phyloP scores from a whole-genome alignment of 345 rosid species.

The Citrus trifoliata region DNA sequence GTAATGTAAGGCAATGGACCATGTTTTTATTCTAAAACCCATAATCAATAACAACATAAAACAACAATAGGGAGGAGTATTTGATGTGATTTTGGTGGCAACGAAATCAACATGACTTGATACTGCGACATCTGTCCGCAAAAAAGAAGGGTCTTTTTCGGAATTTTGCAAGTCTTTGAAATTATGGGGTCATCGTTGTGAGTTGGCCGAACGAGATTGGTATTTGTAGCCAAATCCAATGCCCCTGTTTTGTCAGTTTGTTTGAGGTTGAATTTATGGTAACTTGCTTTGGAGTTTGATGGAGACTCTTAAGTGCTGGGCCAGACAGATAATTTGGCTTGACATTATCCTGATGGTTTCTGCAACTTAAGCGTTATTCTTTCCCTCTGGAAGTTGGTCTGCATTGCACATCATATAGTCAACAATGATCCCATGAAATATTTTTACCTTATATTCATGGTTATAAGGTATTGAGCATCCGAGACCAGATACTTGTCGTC shows the following conservation, averaged over 20 bases:
- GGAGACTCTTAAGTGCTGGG: neutral
- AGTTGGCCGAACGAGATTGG: neutral
- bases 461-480: no score
- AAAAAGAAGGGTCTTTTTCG: neutral
- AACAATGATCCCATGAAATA: neutral
- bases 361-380: no score
- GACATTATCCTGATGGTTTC: neutral
- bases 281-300: neutral
- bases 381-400: no score
- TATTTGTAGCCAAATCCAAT: neutral
- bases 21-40: neutral
- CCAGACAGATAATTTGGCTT: neutral
- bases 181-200: neutral
- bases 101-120: neutral
- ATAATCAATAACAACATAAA: neutral
- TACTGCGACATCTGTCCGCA: neutral
- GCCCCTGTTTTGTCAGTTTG: neutral
- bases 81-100: slow-evolving; percentile 4
- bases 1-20: neutral
- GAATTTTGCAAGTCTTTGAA: neutral
- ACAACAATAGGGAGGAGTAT: neutral
- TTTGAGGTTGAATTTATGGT: neutral
- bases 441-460: neutral
- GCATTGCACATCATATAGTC: no score
- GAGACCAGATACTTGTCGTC: no score